Conservation (phyloP, 805 yeast genomes). For the Nakazawaea peltata region DNA sequence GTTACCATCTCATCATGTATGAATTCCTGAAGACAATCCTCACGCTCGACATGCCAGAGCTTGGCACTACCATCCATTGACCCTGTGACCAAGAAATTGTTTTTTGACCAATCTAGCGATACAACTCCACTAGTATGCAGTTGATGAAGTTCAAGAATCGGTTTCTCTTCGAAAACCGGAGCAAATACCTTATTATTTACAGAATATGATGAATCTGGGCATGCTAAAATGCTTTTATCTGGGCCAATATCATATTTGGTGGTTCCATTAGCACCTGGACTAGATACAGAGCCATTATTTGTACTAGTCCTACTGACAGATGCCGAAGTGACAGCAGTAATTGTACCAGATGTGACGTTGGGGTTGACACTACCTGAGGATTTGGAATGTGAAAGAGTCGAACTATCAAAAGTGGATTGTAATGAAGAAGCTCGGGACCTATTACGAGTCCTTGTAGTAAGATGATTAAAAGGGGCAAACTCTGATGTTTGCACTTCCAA, state of each 20-base stretch:
- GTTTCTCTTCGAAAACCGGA: conserved; percentile 69
- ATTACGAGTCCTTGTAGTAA: conserved; percentile 16
- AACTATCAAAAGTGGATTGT: too few species aligned
- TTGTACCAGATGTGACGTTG: too few species aligned
- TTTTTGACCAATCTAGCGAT: conserved; percentile 83
- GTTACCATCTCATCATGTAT: conserved; percentile 79
- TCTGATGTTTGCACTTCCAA: conserved; percentile 9
- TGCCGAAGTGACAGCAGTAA: too few species aligned
- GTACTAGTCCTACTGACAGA: too few species aligned
- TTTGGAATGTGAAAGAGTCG: background rate
- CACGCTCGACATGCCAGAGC: conserved; percentile 77
- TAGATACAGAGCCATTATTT: too few species aligned
- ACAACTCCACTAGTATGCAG: conserved; percentile 69
- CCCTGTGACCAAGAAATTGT: conserved; percentile 59
- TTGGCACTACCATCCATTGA: conserved; percentile 81
- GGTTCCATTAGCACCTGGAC: too few species aligned
- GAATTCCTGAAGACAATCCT: conserved; percentile 54
- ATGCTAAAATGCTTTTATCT: conserved; percentile 5
- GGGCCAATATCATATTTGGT: conserved; percentile 6
- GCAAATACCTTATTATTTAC: conserved; percentile 36
- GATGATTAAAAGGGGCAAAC: conserved; percentile 8
- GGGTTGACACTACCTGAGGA: too few species aligned
- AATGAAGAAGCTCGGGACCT: conserved; percentile 82
- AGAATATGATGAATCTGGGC: conserved; percentile 7
- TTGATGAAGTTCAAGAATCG: conserved; percentile 45